Base-by-base conservation (phyloP, 306 rosid species). In the Gastrolobium villosum region DNA sequence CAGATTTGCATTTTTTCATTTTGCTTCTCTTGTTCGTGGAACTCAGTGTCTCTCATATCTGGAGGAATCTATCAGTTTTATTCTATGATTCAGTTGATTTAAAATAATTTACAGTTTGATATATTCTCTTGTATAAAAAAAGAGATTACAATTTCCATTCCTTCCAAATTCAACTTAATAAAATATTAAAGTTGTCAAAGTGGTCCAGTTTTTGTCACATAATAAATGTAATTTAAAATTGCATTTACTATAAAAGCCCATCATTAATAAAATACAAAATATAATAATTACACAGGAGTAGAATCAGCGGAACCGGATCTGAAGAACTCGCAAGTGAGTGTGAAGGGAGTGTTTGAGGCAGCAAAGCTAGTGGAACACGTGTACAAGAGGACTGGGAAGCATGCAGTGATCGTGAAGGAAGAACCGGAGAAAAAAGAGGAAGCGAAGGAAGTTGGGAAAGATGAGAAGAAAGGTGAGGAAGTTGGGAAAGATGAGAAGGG, bases 241-340 rank as follows among this genome's bases (percentile, higher is more conserved):
- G 59, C 20, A 49, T 55, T 34, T 4, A 66, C 6, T 41, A 8
- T 30, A 2, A 65, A 70, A 77, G 46, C 61, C 50, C 78, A 81
- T 76, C 70, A 37, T 52, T 72, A 20, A 20, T 20, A 20, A 20
- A 20, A 20, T 20, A 20, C 1, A 20, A 20, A 20, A n/a, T n/a
- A n/a, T n/a, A n/a, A n/a, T n/a, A n/a, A 54, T 10, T 3, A 28
- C 20, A 56, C 72, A 94, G 99, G 97, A 28, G 99, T 94, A 78
- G 95, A 94, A 70, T 84, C 88, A 14, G 97, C 90, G 1, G 95
- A 84, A 34, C 84, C 99, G 7, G 99, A 94, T 91, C 93, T 92
- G 69, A 94, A 88, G 84, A 77, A 80, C 57, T 94, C 97, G 1
- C 75, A 84, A 44, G 99, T 92, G 74, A 87, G 82, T 36, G 99